phyloP scores from a whole-genome alignment of 2,329 filamentous ascomycete genomes.

The Microascus cirrosus region DNA sequence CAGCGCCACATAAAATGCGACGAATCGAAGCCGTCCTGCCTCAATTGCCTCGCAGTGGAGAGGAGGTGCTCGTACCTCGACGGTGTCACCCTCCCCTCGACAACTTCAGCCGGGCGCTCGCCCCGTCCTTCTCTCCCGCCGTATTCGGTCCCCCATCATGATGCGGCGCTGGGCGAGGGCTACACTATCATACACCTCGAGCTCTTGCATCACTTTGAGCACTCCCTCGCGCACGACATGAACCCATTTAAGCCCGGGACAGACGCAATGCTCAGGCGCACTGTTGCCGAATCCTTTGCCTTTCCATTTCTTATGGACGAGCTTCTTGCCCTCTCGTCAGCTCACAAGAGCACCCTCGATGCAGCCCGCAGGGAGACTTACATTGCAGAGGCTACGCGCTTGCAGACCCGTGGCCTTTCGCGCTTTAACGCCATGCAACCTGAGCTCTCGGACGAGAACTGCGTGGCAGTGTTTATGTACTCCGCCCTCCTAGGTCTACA shows the following conservation, averaged over 20 bases:
- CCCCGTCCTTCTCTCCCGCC: background rate
- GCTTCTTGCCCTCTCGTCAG: conserved; percentile 30
- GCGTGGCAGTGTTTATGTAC: conserved; percentile 31
- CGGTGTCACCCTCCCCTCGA: background rate
- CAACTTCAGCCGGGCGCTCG: background rate
- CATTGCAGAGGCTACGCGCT: conserved; percentile 26
- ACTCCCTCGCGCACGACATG: background rate
- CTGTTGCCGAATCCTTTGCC: conserved; percentile 17
- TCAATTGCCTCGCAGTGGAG: conserved; percentile 25
- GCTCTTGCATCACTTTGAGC: conserved; percentile 17
- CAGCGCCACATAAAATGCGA: conserved; percentile 30
- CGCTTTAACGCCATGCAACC: conserved; percentile 21
- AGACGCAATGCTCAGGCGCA: conserved; percentile 11
- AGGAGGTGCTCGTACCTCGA: conserved; percentile 20
- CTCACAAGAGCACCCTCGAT: conserved; percentile 23
- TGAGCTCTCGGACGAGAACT: conserved; percentile 13
- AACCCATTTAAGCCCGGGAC: conserved; percentile 13
- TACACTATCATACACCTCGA: conserved; percentile 26
- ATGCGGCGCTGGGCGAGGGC: conserved; percentile 8
- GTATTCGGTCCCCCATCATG: background rate
- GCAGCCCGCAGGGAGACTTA: conserved; percentile 14
- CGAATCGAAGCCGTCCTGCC: conserved; percentile 25
- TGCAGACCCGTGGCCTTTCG: conserved; percentile 30
- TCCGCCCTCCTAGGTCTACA: conserved; percentile 31
- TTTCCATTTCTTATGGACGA: conserved; percentile 35